These are phyloP conservation scores for Lathyrus oleraceus DNA, from an alignment of 306 rosid species.

Conservation along the genomic window DNA sequence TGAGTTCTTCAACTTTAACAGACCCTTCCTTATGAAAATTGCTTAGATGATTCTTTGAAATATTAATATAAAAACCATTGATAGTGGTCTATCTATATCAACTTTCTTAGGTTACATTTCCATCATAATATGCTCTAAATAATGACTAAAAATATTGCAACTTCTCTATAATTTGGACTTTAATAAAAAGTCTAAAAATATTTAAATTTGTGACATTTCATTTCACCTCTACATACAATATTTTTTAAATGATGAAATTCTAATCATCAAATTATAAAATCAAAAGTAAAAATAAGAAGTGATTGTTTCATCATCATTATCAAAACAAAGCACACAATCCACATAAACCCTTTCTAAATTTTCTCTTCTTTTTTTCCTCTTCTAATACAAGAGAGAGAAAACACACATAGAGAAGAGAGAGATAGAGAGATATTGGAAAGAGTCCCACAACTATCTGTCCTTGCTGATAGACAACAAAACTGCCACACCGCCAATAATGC, in stretches of 20 bases:
- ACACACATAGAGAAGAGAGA: neutral
- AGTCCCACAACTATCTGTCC: conserved; percentile 86
- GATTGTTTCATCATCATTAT: conserved; percentile 43
- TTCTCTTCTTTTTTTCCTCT: neutral
- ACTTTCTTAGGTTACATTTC: neutral
- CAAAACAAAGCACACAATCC: conserved; percentile 51
- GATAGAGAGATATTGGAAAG: conserved; percentile 31
- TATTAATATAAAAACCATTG: neutral
- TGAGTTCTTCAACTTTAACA: neutral
- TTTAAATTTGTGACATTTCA: no score
- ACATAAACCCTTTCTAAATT: conserved; percentile 55
- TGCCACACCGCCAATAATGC: conserved; percentile 95
- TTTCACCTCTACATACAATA: no score
- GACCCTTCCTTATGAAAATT: neutral
- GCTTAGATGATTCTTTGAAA: neutral
- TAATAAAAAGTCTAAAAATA: neutral
- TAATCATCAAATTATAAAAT: no score
- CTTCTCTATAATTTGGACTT: conserved; percentile 13
- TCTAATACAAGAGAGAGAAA: conserved; percentile 14
- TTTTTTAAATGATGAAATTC: no score
- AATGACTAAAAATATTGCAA: neutral
- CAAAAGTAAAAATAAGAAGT: conserved; percentile 28
- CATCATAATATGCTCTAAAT: neutral
- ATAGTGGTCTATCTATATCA: neutral
- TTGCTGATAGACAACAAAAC: conserved; percentile 86